Conservation (phyloP, 1,284 basidiomycete species). For the Heterobasidion occidentale region DNA sequence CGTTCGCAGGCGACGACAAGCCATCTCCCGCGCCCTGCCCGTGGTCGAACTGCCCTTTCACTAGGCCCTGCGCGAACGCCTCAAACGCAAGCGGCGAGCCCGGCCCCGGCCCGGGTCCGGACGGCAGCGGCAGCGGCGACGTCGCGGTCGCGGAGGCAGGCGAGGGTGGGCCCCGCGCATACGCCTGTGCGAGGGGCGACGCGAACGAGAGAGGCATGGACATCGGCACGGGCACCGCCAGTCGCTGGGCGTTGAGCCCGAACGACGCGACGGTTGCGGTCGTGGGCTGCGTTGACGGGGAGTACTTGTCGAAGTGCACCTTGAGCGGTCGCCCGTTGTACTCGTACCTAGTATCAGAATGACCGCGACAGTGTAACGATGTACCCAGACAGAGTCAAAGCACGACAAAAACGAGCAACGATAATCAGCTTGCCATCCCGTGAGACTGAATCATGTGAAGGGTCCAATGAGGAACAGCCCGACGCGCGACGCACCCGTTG, state of each 20-base stretch:
- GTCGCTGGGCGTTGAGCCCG: slow-evolving; percentile 1
- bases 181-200: not conserved
- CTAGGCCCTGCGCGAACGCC: not conserved
- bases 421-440: not conserved
- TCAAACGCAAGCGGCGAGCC: too few species aligned
- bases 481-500: slow-evolving; percentile 56
- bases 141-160: too few species aligned
- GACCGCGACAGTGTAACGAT: not conserved
- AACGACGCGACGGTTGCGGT: slow-evolving; percentile 13
- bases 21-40: not conserved
- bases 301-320: slow-evolving; percentile 81
- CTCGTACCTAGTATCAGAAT: slow-evolving; percentile 52
- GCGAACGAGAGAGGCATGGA: not conserved
- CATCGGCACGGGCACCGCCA: not conserved
- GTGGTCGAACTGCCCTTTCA: not conserved
- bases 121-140: too few species aligned
- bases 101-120: too few species aligned
- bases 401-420: not conserved
- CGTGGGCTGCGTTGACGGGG: slow-evolving; percentile 31
- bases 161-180: too few species aligned
- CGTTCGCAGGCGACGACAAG: not conserved
- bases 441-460: too few species aligned
- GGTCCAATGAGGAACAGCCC: too few species aligned
- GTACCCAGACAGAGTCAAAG: not conserved
- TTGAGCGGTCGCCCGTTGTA: slow-evolving; percentile 81